phyloP scores from a whole-genome alignment of 1,284 basidiomycete species.

The Pseudozyma sp. region DNA sequence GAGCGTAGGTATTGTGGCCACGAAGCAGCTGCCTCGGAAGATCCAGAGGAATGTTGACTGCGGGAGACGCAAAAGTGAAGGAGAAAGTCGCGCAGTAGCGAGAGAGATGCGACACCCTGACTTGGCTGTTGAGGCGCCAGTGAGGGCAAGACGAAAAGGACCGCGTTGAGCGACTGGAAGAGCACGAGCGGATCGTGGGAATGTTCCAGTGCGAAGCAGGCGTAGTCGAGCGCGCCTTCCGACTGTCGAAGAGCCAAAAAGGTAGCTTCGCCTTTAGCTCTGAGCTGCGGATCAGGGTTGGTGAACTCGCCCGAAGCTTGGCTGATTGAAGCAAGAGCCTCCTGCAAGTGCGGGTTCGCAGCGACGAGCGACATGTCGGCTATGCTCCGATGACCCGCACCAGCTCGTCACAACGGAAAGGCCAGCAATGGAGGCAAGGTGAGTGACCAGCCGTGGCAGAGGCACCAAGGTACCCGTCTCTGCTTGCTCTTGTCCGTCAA shows the following conservation, averaged over 20 bases:
- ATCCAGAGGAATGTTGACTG: conserved; percentile 30
- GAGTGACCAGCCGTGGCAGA: too few species aligned
- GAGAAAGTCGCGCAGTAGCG: conserved; percentile 51
- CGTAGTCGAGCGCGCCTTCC: conserved; percentile 54
- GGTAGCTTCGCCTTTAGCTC: conserved; percentile 54
- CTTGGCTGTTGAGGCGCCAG: conserved; percentile 29
- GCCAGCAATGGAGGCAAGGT: not conserved
- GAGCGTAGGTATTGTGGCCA: conserved; percentile 56
- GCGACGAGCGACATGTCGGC: conserved; percentile 45
- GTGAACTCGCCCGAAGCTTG: conserved; percentile 52
- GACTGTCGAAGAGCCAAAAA: conserved; percentile 55
- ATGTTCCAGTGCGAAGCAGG: conserved; percentile 54
- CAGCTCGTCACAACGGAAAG: not conserved
- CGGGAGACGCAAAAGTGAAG: conserved; percentile 48
- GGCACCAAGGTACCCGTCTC: too few species aligned
- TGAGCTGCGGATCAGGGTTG: conserved; percentile 51
- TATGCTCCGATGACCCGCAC: conserved; percentile 19
- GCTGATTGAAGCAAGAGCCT: conserved; percentile 51
- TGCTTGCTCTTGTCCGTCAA: too few species aligned
- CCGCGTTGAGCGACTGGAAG: conserved; percentile 51
- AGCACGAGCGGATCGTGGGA: conserved; percentile 53
- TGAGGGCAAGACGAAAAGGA: conserved; percentile 49
- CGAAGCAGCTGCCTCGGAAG: conserved; percentile 15
- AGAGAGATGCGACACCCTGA: conserved; percentile 32
- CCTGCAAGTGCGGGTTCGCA: conserved; percentile 45